These are phyloP conservation scores for Amaranthus cruentus DNA, from an alignment of 148 eudicot species.

Conservation along the genomic window DNA sequence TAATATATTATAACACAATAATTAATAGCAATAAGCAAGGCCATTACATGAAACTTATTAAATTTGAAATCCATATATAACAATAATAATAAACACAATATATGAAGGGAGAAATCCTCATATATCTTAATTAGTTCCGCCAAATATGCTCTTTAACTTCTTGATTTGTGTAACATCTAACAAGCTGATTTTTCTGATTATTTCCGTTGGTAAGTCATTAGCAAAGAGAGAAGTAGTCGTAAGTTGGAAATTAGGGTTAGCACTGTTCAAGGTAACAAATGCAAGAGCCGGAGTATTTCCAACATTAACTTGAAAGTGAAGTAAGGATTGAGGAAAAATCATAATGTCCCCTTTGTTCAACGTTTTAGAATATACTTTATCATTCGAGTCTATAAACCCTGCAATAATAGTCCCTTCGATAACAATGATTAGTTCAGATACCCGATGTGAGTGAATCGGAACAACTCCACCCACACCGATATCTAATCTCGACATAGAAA, in stretches of 20 bases:
- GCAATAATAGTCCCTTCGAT: constrained; percentile 18
- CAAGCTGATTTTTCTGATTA: constrained; percentile 1
- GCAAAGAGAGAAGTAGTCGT: constrained; percentile 5
- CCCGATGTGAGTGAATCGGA: constrained; percentile 13
- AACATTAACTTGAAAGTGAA: constrained; percentile 19
- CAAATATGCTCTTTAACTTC: not conserved
- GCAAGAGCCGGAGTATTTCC: constrained; percentile 17
- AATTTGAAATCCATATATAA: no score
- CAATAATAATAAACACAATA: no score
- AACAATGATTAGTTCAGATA: constrained; percentile 2
- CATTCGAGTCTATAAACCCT: constrained; percentile 14
- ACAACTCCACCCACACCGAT: constrained; percentile 19
- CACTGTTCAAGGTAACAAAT: constrained; percentile 17
- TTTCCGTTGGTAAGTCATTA: constrained; percentile 7
- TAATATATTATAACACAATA: no score
- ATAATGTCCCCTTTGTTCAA: constrained; percentile 20
- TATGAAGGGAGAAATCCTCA: no score
- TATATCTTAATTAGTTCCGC: constrained; percentile 1
- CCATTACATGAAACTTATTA: no score
- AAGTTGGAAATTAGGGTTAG: constrained; percentile 6
- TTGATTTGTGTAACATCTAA: constrained; percentile 1
- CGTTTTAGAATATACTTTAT: constrained; percentile 16
- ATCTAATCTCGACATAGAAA: constrained; percentile 18
- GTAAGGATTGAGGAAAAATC: constrained; percentile 16
- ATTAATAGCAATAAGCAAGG: no score